Evolutionary conservation across 73 alveolate genomes (phyloP).

Genomic region (Symbiodinium pilosum): DNA sequence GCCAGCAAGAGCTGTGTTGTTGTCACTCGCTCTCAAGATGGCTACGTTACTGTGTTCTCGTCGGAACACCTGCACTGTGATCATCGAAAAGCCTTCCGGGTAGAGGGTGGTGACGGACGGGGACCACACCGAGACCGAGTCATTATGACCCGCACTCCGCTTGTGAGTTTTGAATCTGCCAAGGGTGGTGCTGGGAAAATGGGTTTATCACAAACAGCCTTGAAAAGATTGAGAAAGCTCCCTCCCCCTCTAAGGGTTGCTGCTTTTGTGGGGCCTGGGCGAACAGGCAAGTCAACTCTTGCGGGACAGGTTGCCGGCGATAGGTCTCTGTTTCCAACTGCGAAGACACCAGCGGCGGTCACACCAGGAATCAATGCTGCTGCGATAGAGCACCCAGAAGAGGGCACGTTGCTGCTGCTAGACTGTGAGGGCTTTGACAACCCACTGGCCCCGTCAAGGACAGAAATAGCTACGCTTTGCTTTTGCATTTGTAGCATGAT

Average conservation of each 20-base stretch:
- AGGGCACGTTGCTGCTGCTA: neutral
- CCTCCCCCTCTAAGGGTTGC: neutral
- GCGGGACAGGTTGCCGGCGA: neutral
- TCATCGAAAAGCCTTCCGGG: neutral
- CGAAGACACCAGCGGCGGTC: neutral
- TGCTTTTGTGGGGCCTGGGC: neutral
- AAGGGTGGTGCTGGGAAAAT: neutral
- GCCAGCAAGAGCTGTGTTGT: neutral
- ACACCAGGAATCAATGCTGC: neutral
- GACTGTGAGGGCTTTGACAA: neutral
- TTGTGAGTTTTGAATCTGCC: neutral
- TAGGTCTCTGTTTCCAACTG: neutral
- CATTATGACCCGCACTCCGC: neutral
- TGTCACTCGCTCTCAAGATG: neutral
- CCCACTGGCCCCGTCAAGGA: neutral
- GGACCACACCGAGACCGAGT: neutral
- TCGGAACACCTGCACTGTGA: neutral
- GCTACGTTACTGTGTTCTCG: neutral
- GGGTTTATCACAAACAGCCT: neutral
- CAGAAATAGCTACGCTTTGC: neutral
- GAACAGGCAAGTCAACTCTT: neutral
- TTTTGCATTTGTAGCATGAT: neutral
- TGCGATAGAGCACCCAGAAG: neutral
- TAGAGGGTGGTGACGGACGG: neutral
- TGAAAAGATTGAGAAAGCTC: neutral